phyloP scores from a whole-genome alignment of 2,329 filamentous ascomycete species.

The Fusarium scirpi region DNA sequence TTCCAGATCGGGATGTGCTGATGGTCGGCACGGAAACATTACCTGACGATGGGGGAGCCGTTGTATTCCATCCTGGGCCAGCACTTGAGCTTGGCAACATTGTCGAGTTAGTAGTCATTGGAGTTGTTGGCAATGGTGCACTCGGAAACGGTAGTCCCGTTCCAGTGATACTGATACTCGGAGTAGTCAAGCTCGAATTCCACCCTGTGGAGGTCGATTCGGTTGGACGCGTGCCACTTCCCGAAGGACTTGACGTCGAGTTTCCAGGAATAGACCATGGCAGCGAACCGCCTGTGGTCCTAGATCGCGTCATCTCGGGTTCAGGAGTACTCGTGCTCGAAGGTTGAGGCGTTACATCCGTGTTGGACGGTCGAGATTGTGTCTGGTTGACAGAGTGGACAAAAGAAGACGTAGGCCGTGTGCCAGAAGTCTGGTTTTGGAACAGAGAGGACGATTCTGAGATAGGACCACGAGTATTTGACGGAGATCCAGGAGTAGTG shows the following conservation, averaged over 20 bases:
- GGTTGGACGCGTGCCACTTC: slow-evolving; percentile 26
- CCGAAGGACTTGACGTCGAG: slow-evolving; percentile 13
- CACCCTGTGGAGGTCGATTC: slow-evolving; percentile 13
- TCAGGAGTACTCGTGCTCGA: slow-evolving; percentile 8
- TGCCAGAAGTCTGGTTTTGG: background rate
- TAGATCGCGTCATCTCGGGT: slow-evolving; percentile 16
- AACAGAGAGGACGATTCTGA: slow-evolving; percentile 1
- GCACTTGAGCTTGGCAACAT: background rate
- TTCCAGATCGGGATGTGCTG: slow-evolving; percentile 1
- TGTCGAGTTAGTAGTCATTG: background rate
- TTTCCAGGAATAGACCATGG: slow-evolving; percentile 26
- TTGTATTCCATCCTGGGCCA: slow-evolving; percentile 9
- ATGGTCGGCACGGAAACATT: slow-evolving; percentile 3
- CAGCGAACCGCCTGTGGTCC: slow-evolving; percentile 13
- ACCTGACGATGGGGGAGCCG: background rate
- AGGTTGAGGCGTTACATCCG: background rate
- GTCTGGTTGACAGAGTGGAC: slow-evolving; percentile 1
- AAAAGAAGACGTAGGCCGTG: background rate
- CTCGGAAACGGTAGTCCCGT: slow-evolving; percentile 3
- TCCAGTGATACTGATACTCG: slow-evolving; percentile 2
- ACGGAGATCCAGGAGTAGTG: background rate
- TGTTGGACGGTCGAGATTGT: background rate
- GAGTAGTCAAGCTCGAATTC: slow-evolving; percentile 30
- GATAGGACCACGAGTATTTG: background rate
- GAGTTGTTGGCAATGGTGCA: background rate